Conservation (phyloP, 176 grass and related monocot genomes). For the Neostapfia colusana region DNA sequence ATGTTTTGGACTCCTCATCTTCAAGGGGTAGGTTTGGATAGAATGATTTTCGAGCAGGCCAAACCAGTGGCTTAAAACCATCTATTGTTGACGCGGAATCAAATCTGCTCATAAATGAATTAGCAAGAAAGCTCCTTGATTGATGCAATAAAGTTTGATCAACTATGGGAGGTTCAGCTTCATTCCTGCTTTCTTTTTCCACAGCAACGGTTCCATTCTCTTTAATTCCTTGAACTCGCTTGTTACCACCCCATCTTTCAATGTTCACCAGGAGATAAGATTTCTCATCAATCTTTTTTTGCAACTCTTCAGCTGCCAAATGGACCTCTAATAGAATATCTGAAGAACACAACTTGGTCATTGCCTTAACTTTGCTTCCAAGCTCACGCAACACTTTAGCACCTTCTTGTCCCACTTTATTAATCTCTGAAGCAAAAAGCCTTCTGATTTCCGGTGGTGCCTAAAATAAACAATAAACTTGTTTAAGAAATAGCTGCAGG, state of each 20-base stretch:
- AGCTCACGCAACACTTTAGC: constrained; percentile 71
- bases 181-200: constrained; percentile 45
- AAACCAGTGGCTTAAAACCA: constrained; percentile 45
- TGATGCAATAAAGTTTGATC: constrained; percentile 44
- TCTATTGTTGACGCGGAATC: constrained; percentile 61
- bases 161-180: constrained; percentile 48
- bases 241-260: constrained; percentile 75
- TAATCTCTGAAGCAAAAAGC: constrained; percentile 66
- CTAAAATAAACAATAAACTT: constrained; percentile 42
- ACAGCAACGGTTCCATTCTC: constrained; percentile 23
- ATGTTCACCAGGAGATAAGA: constrained; percentile 89
- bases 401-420: constrained; percentile 77
- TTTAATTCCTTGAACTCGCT: constrained; percentile 47
- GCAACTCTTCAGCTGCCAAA: constrained; percentile 75
- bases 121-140: constrained; percentile 56
- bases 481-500: constrained; percentile 13
- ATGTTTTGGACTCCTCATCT: constrained; percentile 70
- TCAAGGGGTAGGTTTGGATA: constrained; percentile 45
- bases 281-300: constrained; percentile 86
- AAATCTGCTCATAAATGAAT: constrained; percentile 49
- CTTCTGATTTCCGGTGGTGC: constrained; percentile 82
- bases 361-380: constrained; percentile 71
- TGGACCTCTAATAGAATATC: constrained; percentile 70
- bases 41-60: constrained; percentile 80
- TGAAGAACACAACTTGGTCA: constrained; percentile 70